phyloP scores from a whole-genome alignment of 2,329 filamentous ascomycete species.

The Pleochaeta shiraiana region DNA sequence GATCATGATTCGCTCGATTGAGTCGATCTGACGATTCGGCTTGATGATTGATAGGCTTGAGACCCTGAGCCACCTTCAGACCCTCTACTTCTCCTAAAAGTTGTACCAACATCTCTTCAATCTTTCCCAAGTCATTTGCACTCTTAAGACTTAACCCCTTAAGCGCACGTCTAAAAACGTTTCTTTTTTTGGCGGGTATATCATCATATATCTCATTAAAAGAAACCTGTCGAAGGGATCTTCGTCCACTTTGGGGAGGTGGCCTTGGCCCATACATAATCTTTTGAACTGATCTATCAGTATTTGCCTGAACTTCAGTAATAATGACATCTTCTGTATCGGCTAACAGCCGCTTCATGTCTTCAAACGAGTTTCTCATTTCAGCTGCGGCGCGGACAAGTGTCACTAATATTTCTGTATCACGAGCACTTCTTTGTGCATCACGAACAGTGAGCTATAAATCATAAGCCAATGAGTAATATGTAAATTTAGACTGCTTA shows the following conservation, averaged over 20 bases:
- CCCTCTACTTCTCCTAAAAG: constrained; percentile 81
- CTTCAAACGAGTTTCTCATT: constrained; percentile 91
- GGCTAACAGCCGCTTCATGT: constrained; percentile 80
- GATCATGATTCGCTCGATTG: constrained; percentile 47
- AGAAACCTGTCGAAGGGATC: constrained; percentile 24
- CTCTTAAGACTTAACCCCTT: constrained; percentile 79
- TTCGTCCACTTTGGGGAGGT: constrained; percentile 38
- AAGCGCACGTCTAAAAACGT: constrained; percentile 83
- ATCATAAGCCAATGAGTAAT: constrained; percentile 7
- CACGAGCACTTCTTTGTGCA: constrained; percentile 83
- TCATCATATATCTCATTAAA: constrained; percentile 32
- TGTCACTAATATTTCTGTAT: constrained; percentile 90
- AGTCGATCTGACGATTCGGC: constrained; percentile 37
- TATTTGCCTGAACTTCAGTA: constrained; percentile 66
- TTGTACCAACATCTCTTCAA: constrained; percentile 82
- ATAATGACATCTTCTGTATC: constrained; percentile 83
- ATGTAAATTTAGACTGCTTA: constrained; percentile 22
- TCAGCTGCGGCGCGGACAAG: constrained; percentile 86
- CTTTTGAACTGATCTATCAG: constrained; percentile 64
- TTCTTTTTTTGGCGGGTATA: constrained; percentile 57
- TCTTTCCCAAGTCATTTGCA: constrained; percentile 66
- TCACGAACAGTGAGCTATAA: constrained; percentile 72
- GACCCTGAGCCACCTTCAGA: constrained; percentile 37
- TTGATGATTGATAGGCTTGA: constrained; percentile 30
- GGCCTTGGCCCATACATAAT: constrained; percentile 72